Base-by-base conservation (phyloP, 441 rosid genomes). In the Gossypium davidsonii region DNA sequence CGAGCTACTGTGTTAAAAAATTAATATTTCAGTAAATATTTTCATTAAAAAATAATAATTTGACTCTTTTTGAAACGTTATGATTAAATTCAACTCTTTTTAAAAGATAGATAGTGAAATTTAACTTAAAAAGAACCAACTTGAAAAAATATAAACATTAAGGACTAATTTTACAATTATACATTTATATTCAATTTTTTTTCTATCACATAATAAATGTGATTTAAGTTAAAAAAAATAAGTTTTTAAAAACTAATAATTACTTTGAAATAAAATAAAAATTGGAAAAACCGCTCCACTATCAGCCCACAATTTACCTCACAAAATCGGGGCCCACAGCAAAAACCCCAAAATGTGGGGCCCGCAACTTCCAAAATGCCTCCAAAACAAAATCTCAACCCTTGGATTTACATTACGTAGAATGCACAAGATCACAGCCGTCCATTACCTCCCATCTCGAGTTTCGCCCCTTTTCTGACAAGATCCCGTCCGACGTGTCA, bases 401-500 rank as follows among this genome's bases (percentile, higher is more conserved):
- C 80, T 70, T 63, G 39, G 52, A 78, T 74, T 73, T 23, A n/a
- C 31, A 11, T 57, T 14, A 72, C 78, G 12, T n/a, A 79, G 44
- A 26, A 18, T 65, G 8, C 26, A 51, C 37, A 2, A 20, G 65
- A 84, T 86, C 84, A 8, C 23, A 5, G 49, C 83, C 92, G 89
- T 85, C 71, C 25, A 77, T 77, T 11, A 4, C 4, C 14, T 53
- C 26, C 49, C 3, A 42, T 57, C 72, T 70, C 63, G 52, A 70
- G 56, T 70, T 21, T 10, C 51, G 12, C 58, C 78, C 77, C n/a
- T n/a, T 74, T 76, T 39, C 59, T 18, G 31, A 71, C 60, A 73
- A 58, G 62, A 71, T 65, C 20, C 77, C 23, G 55, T 81, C 85
- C 72, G 6, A 86, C 88, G 90, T 86, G 92, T 87, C 86, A 86